phyloP scores from a whole-genome alignment of 495 filamentous ascomycete genomes.

The Podospora bellae-mahoneyi region DNA sequence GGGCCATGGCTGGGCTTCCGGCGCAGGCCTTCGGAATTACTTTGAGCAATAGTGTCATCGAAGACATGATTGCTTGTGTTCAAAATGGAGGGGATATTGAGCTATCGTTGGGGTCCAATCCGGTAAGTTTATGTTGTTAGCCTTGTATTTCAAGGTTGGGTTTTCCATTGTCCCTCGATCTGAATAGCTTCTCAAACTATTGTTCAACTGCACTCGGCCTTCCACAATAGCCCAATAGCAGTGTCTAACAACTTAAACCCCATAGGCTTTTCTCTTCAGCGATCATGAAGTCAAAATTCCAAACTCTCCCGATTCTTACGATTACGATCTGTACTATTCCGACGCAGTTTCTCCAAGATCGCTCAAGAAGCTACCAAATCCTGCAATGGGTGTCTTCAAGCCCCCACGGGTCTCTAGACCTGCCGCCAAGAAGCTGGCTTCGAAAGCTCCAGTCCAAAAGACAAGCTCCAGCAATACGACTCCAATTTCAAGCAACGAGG shows the following conservation, averaged over 20 bases:
- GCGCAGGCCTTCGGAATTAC: conserved; percentile 60
- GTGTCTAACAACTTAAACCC: conserved; percentile 17
- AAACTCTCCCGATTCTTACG: conserved; percentile 32
- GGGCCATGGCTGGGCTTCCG: conserved; percentile 35
- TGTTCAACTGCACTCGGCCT: conserved; percentile 1
- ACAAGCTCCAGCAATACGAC: conserved; percentile 1
- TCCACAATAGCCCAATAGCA: conserved; percentile 16
- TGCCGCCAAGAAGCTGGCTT: conserved; percentile 5
- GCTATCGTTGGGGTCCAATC: conserved; percentile 54
- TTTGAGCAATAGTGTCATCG: conserved; percentile 61
- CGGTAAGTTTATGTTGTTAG: conserved; percentile 46
- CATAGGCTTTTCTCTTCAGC: conserved; percentile 41
- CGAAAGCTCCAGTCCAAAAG: background rate
- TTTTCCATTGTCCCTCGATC: background rate
- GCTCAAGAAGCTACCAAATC: conserved; percentile 38
- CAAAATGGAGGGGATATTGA: conserved; percentile 58
- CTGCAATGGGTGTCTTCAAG: conserved; percentile 43
- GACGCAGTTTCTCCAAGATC: conserved; percentile 30
- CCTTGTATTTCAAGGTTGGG: background rate
- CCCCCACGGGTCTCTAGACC: conserved; percentile 35
- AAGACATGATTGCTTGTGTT: conserved; percentile 67
- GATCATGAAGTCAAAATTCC: conserved; percentile 37
- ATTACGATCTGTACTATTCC: conserved; percentile 46
- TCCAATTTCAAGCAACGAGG: conserved; percentile 2
- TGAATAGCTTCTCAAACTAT: background rate